phyloP scores from a whole-genome alignment of 805 yeast genomes.

The Clavispora fructus region DNA sequence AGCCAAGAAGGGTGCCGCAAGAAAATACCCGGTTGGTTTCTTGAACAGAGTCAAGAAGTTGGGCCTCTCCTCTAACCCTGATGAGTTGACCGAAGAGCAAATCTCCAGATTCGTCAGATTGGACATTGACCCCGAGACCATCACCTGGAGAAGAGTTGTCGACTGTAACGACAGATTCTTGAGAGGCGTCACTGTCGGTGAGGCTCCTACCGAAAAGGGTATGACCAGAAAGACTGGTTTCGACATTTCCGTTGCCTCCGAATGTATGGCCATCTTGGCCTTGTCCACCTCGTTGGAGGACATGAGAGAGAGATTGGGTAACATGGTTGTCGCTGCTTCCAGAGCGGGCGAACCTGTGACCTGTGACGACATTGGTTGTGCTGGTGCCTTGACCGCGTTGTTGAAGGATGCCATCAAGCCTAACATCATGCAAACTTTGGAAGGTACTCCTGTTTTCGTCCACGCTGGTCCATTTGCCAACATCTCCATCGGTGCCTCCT shows the following conservation, averaged over 20 bases:
- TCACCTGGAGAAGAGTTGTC: slow-evolving; percentile 79
- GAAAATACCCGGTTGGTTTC: slow-evolving; percentile 67
- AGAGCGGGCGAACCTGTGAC: slow-evolving; percentile 69
- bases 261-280: slow-evolving; percentile 82
- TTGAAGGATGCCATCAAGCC: slow-evolving; percentile 81
- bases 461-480: slow-evolving; percentile 91
- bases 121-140: slow-evolving; percentile 73
- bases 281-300: slow-evolving; percentile 65
- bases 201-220: slow-evolving; percentile 79
- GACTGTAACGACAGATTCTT: slow-evolving; percentile 79
- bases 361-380: slow-evolving; percentile 79
- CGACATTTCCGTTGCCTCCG: slow-evolving; percentile 82
- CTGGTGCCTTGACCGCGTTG: slow-evolving; percentile 80
- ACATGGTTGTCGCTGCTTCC: slow-evolving; percentile 68
- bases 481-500: slow-evolving; percentile 81
- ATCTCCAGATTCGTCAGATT: slow-evolving; percentile 58
- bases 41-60: slow-evolving; percentile 59
- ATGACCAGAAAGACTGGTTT: slow-evolving; percentile 69
- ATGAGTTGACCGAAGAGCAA: slow-evolving; percentile 68
- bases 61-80: slow-evolving; percentile 71
- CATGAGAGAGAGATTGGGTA: slow-evolving; percentile 69
- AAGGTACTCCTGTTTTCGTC: slow-evolving; percentile 82
- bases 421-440: slow-evolving; percentile 81
- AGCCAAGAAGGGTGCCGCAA: slow-evolving; percentile 55
- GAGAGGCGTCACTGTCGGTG: slow-evolving; percentile 73